These are phyloP conservation scores for Rhytidiadelphus loreus DNA, from an alignment of 225 moss, liverwort and hornwort genomes.

Conservation along the genomic window DNA sequence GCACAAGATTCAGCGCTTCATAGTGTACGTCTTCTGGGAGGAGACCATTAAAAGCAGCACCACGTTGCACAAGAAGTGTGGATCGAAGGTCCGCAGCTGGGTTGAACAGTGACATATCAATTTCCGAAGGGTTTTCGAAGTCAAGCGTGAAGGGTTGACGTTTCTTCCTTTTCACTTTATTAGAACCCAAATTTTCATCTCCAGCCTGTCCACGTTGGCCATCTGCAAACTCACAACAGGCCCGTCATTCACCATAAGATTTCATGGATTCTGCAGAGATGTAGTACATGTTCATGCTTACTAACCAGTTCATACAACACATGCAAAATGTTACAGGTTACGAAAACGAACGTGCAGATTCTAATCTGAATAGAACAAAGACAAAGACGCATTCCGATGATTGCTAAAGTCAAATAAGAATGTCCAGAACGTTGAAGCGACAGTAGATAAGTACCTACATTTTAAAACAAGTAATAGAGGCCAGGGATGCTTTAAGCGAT, in stretches of 20 bases:
- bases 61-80: slow-evolving; percentile 45
- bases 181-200: slow-evolving; percentile 3
- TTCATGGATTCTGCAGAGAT: background rate
- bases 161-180: slow-evolving; percentile 56
- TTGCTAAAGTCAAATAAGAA: background rate
- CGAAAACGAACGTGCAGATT: background rate
- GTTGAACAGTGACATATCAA: slow-evolving; percentile 43
- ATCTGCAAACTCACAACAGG: slow-evolving; percentile 31
- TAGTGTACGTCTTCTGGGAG: slow-evolving; percentile 86
- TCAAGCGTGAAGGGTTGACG: slow-evolving; percentile 57
- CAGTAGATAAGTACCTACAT: background rate
- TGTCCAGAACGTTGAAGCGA: background rate
- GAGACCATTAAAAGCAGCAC: slow-evolving; percentile 27
- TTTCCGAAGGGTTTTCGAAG: slow-evolving; percentile 41
- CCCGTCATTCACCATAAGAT: background rate
- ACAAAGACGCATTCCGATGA: background rate
- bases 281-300: background rate
- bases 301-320: background rate
- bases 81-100: slow-evolving; percentile 36
- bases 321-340: background rate
- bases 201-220: slow-evolving; percentile 11
- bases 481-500: background rate
- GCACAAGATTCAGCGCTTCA: slow-evolving; percentile 64
- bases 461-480: background rate
- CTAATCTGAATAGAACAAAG: background rate